Percentiles rank a stretch among this genome's conserved stretches.
phyloP scores from a whole-genome alignment of 139 green algal genomes.

The Zygnema circumcarinatum region DNA sequence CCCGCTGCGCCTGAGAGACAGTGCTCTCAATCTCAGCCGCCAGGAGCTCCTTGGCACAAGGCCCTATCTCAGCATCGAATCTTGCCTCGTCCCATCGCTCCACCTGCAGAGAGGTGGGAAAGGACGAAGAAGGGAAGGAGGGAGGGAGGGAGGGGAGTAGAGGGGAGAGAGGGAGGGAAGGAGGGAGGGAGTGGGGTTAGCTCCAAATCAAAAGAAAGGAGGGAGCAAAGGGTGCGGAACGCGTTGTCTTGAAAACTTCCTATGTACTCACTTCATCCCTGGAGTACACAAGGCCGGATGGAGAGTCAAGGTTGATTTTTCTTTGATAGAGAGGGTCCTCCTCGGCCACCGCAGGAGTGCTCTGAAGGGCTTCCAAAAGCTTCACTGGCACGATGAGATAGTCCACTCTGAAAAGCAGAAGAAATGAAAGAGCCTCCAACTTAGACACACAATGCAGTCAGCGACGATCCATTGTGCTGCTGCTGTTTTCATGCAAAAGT shows the following conservation, averaged over 20 bases:
- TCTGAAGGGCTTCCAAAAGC: slow-evolving; percentile 45
- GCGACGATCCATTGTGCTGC: not conserved
- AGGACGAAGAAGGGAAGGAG: not conserved
- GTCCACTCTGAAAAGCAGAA: slow-evolving; percentile 48
- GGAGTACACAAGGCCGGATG: not conserved
- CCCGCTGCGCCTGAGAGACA: not conserved
- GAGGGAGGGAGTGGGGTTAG: no score
- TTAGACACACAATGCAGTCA: not conserved
- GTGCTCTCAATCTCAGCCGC: slow-evolving; percentile 28
- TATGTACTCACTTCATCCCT: not conserved
- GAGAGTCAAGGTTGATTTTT: not conserved
- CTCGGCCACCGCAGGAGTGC: slow-evolving; percentile 9
- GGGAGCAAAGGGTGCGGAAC: no score
- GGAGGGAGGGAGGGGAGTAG: not conserved
- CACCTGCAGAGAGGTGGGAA: not conserved
- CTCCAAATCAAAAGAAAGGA: no score
- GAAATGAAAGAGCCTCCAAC: not conserved
- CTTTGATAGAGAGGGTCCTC: not conserved
- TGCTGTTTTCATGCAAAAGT: not conserved
- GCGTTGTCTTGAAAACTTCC: no score
- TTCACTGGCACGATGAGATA: slow-evolving; percentile 57
- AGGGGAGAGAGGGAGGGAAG: not conserved
- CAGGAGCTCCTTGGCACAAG: slow-evolving; percentile 25
- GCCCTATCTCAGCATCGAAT: slow-evolving; percentile 21
- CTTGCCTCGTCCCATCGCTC: slow-evolving; percentile 28